Percentiles rank a stretch among this genome's conserved stretches.
These are phyloP conservation scores for Hypomontagnella submonticulosa DNA, from an alignment of 495 filamentous ascomycete genomes.

Conservation along the genomic window DNA sequence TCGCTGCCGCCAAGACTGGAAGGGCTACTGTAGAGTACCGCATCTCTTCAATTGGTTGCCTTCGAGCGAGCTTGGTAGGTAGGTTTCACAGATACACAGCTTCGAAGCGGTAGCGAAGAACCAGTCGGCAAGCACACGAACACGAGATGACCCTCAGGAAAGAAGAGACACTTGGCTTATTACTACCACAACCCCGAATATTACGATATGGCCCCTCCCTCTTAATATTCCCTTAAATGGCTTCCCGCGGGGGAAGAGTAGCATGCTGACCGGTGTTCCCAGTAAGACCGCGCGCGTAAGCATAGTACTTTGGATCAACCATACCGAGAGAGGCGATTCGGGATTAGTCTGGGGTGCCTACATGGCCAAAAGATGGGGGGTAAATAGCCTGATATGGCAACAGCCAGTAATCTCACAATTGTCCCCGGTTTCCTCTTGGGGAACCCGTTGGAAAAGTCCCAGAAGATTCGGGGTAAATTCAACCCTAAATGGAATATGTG, in stretches of 20 bases:
- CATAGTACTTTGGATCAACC: constrained; percentile 31
- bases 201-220: constrained; percentile 22
- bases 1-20: constrained; percentile 37
- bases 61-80: constrained; percentile 17
- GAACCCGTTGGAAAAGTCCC: constrained; percentile 15
- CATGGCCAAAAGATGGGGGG: constrained; percentile 24
- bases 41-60: constrained; percentile 43
- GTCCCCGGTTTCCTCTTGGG: constrained; percentile 29
- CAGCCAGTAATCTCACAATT: constrained; percentile 35
- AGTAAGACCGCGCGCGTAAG: constrained; percentile 23
- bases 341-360: constrained; percentile 39
- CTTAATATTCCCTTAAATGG: constrained; percentile 30
- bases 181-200: constrained; percentile 34
- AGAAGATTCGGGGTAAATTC: constrained; percentile 43
- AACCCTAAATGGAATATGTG: constrained; percentile 25
- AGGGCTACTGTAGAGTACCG: constrained; percentile 36
- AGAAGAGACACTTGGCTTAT: constrained; percentile 42
- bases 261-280: constrained; percentile 23
- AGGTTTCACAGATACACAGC: constrained; percentile 25
- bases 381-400: constrained; percentile 44
- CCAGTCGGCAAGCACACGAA: constrained; percentile 9
- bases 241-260: constrained; percentile 22
- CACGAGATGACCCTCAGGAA: constrained; percentile 29
- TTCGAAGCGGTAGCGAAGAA: constrained; percentile 18
- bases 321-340: constrained; percentile 47